Base-by-base conservation (phyloP, 345 rosid genomes). In the Gossypium bickii region DNA sequence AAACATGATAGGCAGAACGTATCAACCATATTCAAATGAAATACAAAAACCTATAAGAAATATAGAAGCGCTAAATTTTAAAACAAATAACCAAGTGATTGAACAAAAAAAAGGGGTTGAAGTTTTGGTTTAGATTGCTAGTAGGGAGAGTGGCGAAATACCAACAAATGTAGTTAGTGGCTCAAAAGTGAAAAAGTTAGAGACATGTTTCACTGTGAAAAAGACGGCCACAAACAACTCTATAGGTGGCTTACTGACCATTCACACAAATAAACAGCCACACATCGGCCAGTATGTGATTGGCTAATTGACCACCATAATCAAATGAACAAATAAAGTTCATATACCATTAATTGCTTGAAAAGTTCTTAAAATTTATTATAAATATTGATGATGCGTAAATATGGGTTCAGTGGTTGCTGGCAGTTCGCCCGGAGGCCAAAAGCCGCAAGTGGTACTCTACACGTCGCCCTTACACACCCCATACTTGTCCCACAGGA, bases 221-320 rank as follows among this genome's bases (percentile, higher is more conserved):
- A 15, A 57, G 17, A 72, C 12, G 73, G 72, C 76, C 82, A 78
- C 38, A 57, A 81, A 67, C 60, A 77, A 6, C 24, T 78, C 9
- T 86, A 48, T 85, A 6, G 90, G 87, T 83, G 85, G 84, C 85
- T 82, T 66, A 88, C 90, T 83, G 88, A 86, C 90, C 90, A 84
- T 81, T 88, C 87, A 85, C 86, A 86, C 74, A 83, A 80, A 70
- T 63, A 56, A 79, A 20, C 41, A 41, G 76, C 82, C 68, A 71
- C 34, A 57, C 62, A 57, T 3, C 8, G 2, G 62, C 62, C 12
- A 2, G 75, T 55, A 78, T 78, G 85, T 63, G 84, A 85, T 15
- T 80, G 87, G 87, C 83, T 87, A 87, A 85, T 77, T 82, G 66
- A 82, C 81, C 85, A 82, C 90, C 88, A 20, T 18, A 9, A 59